phyloP scores from a whole-genome alignment of 192 early-diverging fungal genomes.

The Rhizophagus sp. region DNA sequence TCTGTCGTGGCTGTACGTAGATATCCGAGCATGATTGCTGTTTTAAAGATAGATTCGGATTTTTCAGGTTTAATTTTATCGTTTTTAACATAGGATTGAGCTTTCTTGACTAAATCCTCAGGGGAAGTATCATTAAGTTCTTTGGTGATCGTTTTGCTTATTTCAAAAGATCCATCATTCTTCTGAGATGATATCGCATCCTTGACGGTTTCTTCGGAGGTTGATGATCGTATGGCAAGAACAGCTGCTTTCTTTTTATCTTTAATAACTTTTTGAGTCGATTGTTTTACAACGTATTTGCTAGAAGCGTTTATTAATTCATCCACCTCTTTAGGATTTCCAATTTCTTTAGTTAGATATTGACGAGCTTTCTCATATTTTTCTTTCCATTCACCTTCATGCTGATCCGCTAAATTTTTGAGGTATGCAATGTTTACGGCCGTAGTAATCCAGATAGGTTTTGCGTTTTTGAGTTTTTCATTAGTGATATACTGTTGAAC shows the following conservation, averaged over 20 bases:
- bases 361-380: conserved; percentile 5
- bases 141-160: not conserved
- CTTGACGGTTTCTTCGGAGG: not conserved
- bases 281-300: conserved; percentile 2
- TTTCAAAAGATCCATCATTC: conserved; percentile 13
- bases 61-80: not conserved
- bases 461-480: conserved; percentile 9
- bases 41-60: not conserved
- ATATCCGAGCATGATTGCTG: conserved; percentile 7
- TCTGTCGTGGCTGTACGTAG: not conserved
- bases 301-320: not conserved
- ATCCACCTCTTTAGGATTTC: not conserved
- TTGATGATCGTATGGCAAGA: not conserved
- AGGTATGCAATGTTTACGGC: conserved; percentile 1
- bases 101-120: not conserved
- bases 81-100: not conserved
- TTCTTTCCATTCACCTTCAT: conserved; percentile 14
- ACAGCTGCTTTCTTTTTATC: not conserved
- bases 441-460: not conserved
- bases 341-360: not conserved
- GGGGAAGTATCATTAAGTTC: not conserved
- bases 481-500: not conserved
- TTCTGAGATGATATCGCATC: not conserved
- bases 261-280: not conserved
- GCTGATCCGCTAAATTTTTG: not conserved